These are phyloP conservation scores for Neofusicoccum sp. DNA, from an alignment of 2,329 filamentous ascomycete species.

Conservation along the genomic window DNA sequence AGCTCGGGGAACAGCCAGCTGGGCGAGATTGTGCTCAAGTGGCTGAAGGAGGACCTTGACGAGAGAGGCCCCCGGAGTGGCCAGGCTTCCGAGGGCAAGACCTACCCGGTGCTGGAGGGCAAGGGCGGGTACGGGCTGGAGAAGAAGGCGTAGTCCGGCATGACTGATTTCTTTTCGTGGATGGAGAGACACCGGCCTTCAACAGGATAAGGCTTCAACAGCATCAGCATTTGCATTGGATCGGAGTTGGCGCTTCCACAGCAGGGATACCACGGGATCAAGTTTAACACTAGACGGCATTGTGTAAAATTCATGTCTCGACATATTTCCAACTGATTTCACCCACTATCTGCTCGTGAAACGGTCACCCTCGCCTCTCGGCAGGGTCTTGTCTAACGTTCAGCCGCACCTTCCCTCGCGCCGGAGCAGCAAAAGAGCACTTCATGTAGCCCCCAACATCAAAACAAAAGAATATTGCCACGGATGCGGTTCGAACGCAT, in stretches of 20 bases:
- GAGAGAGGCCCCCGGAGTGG: constrained; percentile 76
- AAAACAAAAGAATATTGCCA: constrained; percentile 10
- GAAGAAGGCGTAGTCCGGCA: constrained; percentile 1
- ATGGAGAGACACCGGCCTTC: constrained; percentile 1
- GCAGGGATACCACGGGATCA: constrained; percentile 10
- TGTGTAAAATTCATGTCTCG: not conserved
- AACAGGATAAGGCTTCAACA: constrained; percentile 14
- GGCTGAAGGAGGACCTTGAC: constrained; percentile 79
- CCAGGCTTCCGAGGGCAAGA: constrained; percentile 63
- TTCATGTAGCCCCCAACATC: too few species aligned
- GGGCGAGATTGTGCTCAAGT: constrained; percentile 83
- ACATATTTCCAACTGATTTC: too few species aligned
- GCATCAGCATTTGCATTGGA: not conserved
- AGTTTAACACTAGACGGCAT: constrained; percentile 9
- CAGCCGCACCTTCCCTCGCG: not conserved
- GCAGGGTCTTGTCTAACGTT: too few species aligned
- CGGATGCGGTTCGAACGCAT: constrained; percentile 20
- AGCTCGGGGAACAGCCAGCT: constrained; percentile 76
- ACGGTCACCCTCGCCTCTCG: too few species aligned
- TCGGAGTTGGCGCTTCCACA: constrained; percentile 14
- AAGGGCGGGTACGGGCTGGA: constrained; percentile 63
- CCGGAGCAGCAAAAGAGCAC: not conserved
- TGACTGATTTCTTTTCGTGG: not conserved
- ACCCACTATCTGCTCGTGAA: too few species aligned
- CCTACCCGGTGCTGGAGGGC: constrained; percentile 61